These are phyloP conservation scores for Cyphellophora europaea DNA, from an alignment of 2,329 filamentous ascomycete genomes.

Conservation along the genomic window DNA sequence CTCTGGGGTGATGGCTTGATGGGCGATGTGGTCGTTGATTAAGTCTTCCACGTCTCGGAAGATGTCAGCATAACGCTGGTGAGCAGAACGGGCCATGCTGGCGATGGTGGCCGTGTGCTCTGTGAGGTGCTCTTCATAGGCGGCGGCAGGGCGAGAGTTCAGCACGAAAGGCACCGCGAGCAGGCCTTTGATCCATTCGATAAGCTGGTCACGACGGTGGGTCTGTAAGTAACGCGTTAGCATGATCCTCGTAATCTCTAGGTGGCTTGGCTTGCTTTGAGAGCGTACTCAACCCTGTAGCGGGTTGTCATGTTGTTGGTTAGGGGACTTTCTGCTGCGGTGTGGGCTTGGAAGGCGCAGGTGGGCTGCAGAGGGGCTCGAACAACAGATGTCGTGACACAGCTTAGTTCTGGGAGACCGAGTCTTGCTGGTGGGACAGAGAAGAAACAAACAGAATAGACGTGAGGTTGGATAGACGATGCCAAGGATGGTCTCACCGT, in stretches of 20 bases:
- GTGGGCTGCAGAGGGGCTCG: too few species aligned
- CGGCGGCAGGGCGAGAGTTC: slow-evolving; percentile 85
- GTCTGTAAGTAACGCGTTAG: slow-evolving; percentile 54
- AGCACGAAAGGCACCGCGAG: slow-evolving; percentile 93
- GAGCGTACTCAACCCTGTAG: slow-evolving; percentile 60
- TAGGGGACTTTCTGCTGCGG: too few species aligned
- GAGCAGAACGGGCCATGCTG: slow-evolving; percentile 69
- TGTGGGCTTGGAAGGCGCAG: too few species aligned
- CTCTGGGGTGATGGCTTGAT: neutral
- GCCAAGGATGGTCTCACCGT: too few species aligned
- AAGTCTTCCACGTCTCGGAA: slow-evolving; percentile 87
- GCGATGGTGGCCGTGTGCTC: slow-evolving; percentile 37
- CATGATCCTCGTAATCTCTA: neutral
- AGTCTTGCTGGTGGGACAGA: too few species aligned
- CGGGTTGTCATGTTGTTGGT: slow-evolving; percentile 34
- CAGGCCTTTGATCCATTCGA: slow-evolving; percentile 93
- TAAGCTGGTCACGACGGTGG: slow-evolving; percentile 82
- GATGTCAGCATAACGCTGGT: slow-evolving; percentile 86
- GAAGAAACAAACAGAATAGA: too few species aligned
- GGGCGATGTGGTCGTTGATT: slow-evolving; percentile 71
- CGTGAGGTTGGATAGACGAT: too few species aligned
- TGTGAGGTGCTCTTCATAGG: slow-evolving; percentile 56
- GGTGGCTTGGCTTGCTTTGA: slow-evolving; percentile 42
- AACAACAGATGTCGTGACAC: too few species aligned
- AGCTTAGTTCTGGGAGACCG: too few species aligned